phyloP scores from a whole-genome alignment of 2,329 filamentous ascomycete genomes.

The Coleophoma crateriformis region DNA sequence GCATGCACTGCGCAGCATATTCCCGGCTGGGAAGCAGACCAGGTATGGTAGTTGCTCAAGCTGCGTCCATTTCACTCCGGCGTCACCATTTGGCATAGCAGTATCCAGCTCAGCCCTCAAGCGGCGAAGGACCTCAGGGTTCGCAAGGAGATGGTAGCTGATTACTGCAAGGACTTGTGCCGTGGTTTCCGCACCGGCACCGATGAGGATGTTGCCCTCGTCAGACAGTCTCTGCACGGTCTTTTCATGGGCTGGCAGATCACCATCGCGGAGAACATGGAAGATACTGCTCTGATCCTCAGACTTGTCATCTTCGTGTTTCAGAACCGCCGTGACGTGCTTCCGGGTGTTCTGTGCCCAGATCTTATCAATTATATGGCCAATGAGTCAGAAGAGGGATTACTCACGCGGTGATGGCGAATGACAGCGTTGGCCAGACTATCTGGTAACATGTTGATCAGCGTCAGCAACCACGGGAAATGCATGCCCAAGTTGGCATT shows the following conservation, averaged over 20 bases:
- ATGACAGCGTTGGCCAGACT: background rate
- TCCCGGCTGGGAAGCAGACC: background rate
- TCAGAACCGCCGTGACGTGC: background rate
- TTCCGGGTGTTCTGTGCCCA: background rate
- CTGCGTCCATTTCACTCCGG: constrained; percentile 19
- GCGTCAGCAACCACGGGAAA: background rate
- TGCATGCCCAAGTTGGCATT: background rate
- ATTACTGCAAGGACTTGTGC: constrained; percentile 21
- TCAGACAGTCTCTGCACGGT: constrained; percentile 27
- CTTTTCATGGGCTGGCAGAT: constrained; percentile 30
- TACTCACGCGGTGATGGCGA: background rate
- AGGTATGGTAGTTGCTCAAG: constrained; percentile 36
- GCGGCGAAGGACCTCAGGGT: constrained; percentile 13
- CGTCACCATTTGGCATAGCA: constrained; percentile 13
- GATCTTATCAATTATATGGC: background rate
- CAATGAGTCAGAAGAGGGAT: background rate
- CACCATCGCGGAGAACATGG: constrained; percentile 22
- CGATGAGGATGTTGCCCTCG: constrained; percentile 31
- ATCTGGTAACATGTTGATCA: background rate
- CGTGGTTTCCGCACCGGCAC: constrained; percentile 34
- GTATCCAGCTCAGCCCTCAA: constrained; percentile 20
- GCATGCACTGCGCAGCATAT: background rate
- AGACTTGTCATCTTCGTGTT: background rate
- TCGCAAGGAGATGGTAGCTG: constrained; percentile 21
- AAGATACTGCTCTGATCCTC: constrained; percentile 3